Evolutionary conservation across 257 asterid genomes (phyloP), one percentile per base, ranked within the genome.

Genomic region (Petunia axillaris): DNA sequence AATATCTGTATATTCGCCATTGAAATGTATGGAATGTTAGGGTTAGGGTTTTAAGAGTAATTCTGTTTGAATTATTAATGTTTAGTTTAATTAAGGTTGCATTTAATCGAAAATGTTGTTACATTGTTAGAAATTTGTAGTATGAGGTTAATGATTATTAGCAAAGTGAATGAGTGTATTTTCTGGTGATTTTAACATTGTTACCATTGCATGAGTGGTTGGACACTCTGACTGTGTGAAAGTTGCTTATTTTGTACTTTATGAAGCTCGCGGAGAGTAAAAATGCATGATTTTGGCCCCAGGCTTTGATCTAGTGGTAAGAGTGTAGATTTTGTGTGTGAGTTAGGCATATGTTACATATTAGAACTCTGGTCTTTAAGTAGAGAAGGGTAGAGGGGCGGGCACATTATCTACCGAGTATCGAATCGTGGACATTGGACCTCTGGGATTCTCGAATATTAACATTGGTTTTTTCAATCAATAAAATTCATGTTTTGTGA

Each of bases 141-240:
- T 3, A 25, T 14, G 62, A 71, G 77, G 10, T 71, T 10, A 73
- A 73, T 73, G 0, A 73, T 10, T 50, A 10, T 50, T 50, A 50
- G 78, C 78, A 10, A 35, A 50, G 78, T 73, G 78, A 36, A 73
- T 25, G 62, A 50, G 62, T 35, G 60, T 73, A 44, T 46, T 48
- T 46, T 0, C 58, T 10, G 77, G 60, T 71, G 38, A 10, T 35
- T 35, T 48, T 48, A 73, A 50, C 9, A 3, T 50, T 73, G 62
- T 57, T 71, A 9, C 77, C 16, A 58, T 70, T 70, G 77, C 62
- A 50, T 50, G 78, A 73, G 78, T 50, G 46, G 43, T 60, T 71
- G 25, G 25, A 25, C 25, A 25, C 25, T 25, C 25, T 73, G 62
- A 39, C 46, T 48, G 35, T 50, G 62, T 35, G 36, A 50, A 50